Evolutionary conservation across 2,329 filamentous ascomycete genomes (phyloP), one percentile per base, ranked within the genome.

Genomic region (Calycina marina): DNA sequence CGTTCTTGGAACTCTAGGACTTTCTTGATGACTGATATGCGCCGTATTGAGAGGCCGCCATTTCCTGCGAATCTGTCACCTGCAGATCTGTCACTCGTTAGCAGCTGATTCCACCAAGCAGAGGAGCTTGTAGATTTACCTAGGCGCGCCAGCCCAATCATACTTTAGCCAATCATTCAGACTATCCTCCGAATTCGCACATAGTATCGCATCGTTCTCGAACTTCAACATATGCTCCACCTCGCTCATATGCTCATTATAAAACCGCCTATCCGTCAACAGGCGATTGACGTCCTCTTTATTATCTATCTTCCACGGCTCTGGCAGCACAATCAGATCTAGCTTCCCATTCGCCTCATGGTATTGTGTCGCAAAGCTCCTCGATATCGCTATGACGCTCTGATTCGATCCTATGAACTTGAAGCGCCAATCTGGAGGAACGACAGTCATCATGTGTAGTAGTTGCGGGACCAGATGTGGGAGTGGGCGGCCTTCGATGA

Each of bases 201-300:
- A 71, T 25, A 70, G 50, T 37, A 70, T 66, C 41, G 60, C 64
- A 52, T 72, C 67, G 5, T 64, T 65, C 49, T 71, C 65, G 51
- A 69, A 71, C 14, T 69, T 48, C 14, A 72, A 55, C 18, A 72
- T 50, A 59, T 61, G 67, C 50, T 71, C 67, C 9, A 63, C 64
- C 1, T 63, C 59, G 29, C 55, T 52, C 16, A 69, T 49, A 5
- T 62, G 56, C 3, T 42, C 46, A 42, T 69, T 61, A 49, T 69
- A 72, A 2, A 71, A 53, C 58, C 64, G 65, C 1, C 60, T 46
- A 11, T 50, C 64, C 4, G 67, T 71, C 25, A 72, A 51, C 38
- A 69, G 67, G 16, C 59, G 58, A 39, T 56, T 62, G 32, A 70
- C 64, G 49, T 63, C 58, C 48, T 72, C 67, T 42, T 65, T 60